Evolutionary conservation across 176 grass and related monocot species (phyloP).

Genomic region (Lolium rigidum): DNA sequence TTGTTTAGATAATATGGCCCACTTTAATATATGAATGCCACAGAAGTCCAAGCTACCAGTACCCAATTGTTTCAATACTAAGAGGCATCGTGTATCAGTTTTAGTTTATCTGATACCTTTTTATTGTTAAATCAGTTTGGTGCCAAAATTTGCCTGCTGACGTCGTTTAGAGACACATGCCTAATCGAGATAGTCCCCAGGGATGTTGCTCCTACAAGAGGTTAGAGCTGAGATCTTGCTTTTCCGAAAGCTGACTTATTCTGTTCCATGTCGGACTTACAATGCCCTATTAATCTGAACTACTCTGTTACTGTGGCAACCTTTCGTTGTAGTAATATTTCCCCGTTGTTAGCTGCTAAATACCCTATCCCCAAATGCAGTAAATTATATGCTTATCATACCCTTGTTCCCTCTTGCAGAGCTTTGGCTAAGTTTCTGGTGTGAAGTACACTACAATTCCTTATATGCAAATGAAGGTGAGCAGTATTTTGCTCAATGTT

Average conservation of each 20-base stretch:
- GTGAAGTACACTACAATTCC: slow-evolving; percentile 99
- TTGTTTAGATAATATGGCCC: not conserved
- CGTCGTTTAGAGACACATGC: slow-evolving; percentile 94
- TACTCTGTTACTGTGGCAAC: slow-evolving; percentile 12
- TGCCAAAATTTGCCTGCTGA: slow-evolving; percentile 93
- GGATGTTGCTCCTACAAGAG: slow-evolving; percentile 75
- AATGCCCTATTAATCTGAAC: not conserved
- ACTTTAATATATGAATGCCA: not conserved
- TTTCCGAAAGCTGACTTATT: slow-evolving; percentile 9
- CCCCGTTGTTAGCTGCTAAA: not conserved
- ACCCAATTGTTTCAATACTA: slow-evolving; percentile 25
- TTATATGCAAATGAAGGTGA: slow-evolving; percentile 92
- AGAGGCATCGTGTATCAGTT: not conserved
- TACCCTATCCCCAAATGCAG: not conserved
- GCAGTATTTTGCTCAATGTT: slow-evolving; percentile 13
- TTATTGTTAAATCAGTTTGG: slow-evolving; percentile 65
- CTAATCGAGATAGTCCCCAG: slow-evolving; percentile 94
- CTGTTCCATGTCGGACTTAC: not conserved
- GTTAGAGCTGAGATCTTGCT: slow-evolving; percentile 48
- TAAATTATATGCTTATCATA: slow-evolving; percentile 24
- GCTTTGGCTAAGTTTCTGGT: slow-evolving; percentile 99
- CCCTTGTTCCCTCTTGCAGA: slow-evolving; percentile 57
- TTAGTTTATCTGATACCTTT: slow-evolving; percentile 34
- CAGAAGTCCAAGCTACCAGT: slow-evolving; percentile 1
- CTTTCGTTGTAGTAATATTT: slow-evolving; percentile 15